Percentiles rank a stretch among this genome's conserved stretches.
phyloP scores from a whole-genome alignment of 768 basidiomycete species.

The Tricholoma flavovirens region DNA sequence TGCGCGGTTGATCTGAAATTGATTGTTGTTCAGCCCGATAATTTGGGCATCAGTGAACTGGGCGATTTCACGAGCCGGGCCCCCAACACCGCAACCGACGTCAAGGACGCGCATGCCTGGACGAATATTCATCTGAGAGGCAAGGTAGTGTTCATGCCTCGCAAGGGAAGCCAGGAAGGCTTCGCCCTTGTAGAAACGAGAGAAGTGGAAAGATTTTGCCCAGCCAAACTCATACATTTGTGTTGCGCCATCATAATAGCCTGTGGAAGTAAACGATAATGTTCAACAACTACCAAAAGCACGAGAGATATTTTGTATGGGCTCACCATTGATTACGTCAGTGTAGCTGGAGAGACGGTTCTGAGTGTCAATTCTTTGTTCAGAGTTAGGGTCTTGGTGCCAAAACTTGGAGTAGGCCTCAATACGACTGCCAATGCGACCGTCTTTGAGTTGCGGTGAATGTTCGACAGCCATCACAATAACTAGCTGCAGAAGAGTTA shows the following conservation, averaged over 20 bases:
- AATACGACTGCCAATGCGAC: conserved; percentile 61
- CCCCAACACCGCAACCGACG: conserved; percentile 97
- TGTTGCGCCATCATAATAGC: conserved; percentile 96
- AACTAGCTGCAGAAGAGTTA: conserved; percentile 1
- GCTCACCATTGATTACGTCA: conserved; percentile 88
- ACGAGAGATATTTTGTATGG: background rate
- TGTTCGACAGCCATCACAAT: conserved; percentile 12
- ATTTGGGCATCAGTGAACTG: conserved; percentile 82
- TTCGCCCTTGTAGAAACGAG: conserved; percentile 93
- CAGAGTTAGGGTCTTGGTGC: conserved; percentile 75
- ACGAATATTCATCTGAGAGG: conserved; percentile 74
- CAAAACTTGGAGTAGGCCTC: conserved; percentile 89
- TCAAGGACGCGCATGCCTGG: conserved; percentile 96
- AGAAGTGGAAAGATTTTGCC: conserved; percentile 92
- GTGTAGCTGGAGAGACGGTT: conserved; percentile 79
- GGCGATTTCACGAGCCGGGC: conserved; percentile 94
- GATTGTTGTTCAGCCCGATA: conserved; percentile 92
- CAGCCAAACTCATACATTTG: conserved; percentile 94
- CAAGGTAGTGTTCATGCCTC: conserved; percentile 96
- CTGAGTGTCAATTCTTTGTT: conserved; percentile 58
- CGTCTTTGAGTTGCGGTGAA: conserved; percentile 36
- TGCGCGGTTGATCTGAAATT: conserved; percentile 89
- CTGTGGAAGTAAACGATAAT: conserved; percentile 29
- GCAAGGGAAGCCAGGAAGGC: conserved; percentile 70
- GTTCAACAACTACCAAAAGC: background rate